Evolutionary conservation across 352 stramenopile genomes (phyloP), one percentile per base, ranked within the genome.

Genomic region (Pythium periplocum): DNA sequence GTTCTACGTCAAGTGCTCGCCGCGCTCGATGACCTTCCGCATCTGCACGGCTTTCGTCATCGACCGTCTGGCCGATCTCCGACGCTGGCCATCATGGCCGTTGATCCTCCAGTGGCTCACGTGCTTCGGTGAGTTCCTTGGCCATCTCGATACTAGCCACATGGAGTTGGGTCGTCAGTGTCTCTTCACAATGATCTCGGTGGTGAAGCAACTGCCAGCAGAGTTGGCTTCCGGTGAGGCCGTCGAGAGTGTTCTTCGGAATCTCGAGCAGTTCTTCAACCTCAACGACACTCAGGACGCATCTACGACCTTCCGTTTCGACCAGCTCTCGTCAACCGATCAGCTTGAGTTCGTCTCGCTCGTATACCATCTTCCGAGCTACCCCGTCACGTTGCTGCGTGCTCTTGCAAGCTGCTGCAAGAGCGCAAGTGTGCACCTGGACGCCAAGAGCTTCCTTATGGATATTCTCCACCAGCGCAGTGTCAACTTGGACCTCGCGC

Each of bases 381-480:
- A 90, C 53, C 78, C 83, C 4, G 71, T 90, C 12, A 61, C 56
- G 7, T 55, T 93, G 34, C 50, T 93, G n/a, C 78, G 79, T 45
- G 78, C 75, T 4, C 64, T 93, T 31, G 68, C 83, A 26, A 83
- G 73, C 35, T 91, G 80, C 61, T 90, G 83, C 62, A 91, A 93
- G 55, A 89, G 75, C 51, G 17, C 60, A 11, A 49, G 62, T 12
- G 76, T 93, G 7, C 57, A 76, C 47, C 55, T 71, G 31, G 67
- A 90, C 38, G 80, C 78, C n/a, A 93, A 93, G 66, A 90, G 69
- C 35, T 93, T 90, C 45, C 58, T 91, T 17, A 75, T 93, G 42
- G 83, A 93, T 45, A 88, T 93, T 62, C 40, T 93, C 2, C 75
- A 85, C 57, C 77, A 88, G 53, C 75, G 80, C 4, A 64, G 71